Evolutionary conservation across 129 eudicot genomes (phyloP), one percentile per base, ranked within the genome.

Genomic region (Flaveria brownii): DNA sequence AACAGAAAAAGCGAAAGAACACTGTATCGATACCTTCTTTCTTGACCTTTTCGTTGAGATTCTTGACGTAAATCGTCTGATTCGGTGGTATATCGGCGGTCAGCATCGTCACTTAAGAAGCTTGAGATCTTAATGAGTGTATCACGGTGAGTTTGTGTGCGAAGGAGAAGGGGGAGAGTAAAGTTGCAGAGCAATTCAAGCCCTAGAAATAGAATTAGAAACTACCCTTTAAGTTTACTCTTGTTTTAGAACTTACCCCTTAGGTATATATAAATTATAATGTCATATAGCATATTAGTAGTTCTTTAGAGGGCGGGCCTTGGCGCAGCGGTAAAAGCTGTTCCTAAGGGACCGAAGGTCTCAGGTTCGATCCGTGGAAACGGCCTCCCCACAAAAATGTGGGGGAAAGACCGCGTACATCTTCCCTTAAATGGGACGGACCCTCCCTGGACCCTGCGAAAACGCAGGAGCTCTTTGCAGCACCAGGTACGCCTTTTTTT

Each of bases 11-110:
- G 54, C 14, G 14, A 1, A 76, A 52, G 6, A 50, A 51, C 16
- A 70, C 2, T 70, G 9, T 6, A 66, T 17, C 7, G n/a, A 14
- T 60, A 93, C 98, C 96, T 88, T 91, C 96, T 87, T 88, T 93
- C 77, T 88, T 93, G 74, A 93, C 88, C 87, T 90, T 90, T 66
- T 93, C 96, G 79, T 88, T 90, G 79, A 93, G 89, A 69, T 93
- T 93, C 75, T 85, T 90, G 1, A 93, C 77, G 85, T 87, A 90
- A 8, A 93, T 85, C n/a, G 97, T 88, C 81, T 93, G 96, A 70
- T 87, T 93, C 1, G 97, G 96, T 39, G 93, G 98, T 42, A 90
- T 90, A 56, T 93, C 96, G 4, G 85, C 86, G 3, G 97, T 91
- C 12, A 93, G 91, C 96, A 93, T 93, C 71, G 22, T 82, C 76